Base-by-base conservation (phyloP, 2,329 filamentous ascomycete genomes). In the Pseudodiploospora longispora region DNA sequence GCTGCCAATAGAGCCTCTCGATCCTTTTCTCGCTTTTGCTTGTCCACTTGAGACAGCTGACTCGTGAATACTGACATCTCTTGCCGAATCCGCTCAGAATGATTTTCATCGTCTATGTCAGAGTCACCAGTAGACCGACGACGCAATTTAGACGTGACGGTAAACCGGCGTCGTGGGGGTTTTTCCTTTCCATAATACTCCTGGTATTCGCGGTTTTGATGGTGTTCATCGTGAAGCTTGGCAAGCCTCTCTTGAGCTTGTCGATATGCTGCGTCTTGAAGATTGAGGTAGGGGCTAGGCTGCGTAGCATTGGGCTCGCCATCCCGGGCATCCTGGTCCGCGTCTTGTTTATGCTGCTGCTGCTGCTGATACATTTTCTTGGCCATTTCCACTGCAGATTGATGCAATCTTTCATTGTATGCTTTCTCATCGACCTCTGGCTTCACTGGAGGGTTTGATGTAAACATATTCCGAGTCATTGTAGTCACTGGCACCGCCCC, bases 361-460 rank as follows among this genome's bases (percentile, higher is more conserved):
- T 88, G 82, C 31, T 78, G 70, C 8, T 71, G 77, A 59, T 89
- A 95, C 81, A 95, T 91, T 53, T 84, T 80, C 63, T 83, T 85
- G 6, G 90, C 89, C 88, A 96, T 95, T 8, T 85, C 87, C 3
- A 95, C 71, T 3, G 90, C 88, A 19, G 88, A 91, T 30, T 88
- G 87, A 50, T 83, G 84, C 3, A 95, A 69, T 4, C 82, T 80
- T 52, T 88, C 84, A 37, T 82, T 77, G 46, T 77, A 79, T 49
- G 77, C 81, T 60, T 82, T 76, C 56, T 95, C 88, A 35, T 93
- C 83, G 0, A 80, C 67, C 56, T 94, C 87, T 2, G 76, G 68
- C 28, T 78, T 73, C 3, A 94, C 78, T 0, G 82, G 83, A 4
- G 89, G 88, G 31, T 79, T 69, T 1, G 85, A 82, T 0, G 84